Evolutionary conservation across 345 rosid species (phyloP), one percentile per base, ranked within the genome.

Genomic region (Bruguiera parviflora): DNA sequence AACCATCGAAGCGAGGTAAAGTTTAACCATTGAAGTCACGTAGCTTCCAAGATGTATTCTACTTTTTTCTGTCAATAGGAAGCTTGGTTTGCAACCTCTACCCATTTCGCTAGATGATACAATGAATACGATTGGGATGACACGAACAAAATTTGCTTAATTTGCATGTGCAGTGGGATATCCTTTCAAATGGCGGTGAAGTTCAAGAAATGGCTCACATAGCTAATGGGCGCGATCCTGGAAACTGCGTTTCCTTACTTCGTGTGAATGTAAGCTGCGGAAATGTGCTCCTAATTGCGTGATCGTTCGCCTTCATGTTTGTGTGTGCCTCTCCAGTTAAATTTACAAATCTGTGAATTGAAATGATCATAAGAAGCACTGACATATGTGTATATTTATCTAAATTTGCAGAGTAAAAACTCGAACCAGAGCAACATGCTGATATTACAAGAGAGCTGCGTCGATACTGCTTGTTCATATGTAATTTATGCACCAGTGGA

Each of bases 351-450:
- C 5, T 43, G 16, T 43, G 18, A 43, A 20, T 20, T 22, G 1
- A 63, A 25, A 53, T 46, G 1, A 10, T 5, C 32, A 27, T 27
- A 18, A 8, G 0, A 16, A n/a, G 21, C 21, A 47, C 51, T 28
- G 18, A 37, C 24, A 22, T 20, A 21, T 32, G 28, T 19, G 5
- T 1, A 58, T 27, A 61, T 60, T 43, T 43, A 43, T 55, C 46
- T 27, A 5, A 35, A 65, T 11, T 43, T 78, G 79, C 69, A 96
- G 99, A 90, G 95, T 37, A 79, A 27, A 24, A 96, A 96, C 71
- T 85, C 99, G 16, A 92, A 88, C 81, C 99, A 96, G 78, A 92
- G 96, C 86, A 96, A 96, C 83, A 96, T 96, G 98, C 79, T 92
- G 74, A 92, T 92, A 33, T 84, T 96, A 5, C 99, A 92, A 81